These are phyloP conservation scores for Phytophthora multivora DNA, from an alignment of 352 stramenopile species.

Conservation along the genomic window DNA sequence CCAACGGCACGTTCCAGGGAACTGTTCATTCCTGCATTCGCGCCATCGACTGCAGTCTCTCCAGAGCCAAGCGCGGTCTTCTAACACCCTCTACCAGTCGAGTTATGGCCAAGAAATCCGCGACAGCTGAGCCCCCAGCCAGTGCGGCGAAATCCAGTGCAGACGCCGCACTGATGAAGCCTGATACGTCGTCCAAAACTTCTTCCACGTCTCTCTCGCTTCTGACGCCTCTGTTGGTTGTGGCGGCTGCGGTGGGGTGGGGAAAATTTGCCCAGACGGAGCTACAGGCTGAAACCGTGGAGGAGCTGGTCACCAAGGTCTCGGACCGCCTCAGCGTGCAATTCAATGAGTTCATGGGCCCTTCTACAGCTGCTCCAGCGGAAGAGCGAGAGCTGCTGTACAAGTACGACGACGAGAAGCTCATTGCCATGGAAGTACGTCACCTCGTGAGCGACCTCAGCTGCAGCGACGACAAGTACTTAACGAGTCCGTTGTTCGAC, in stretches of 20 bases:
- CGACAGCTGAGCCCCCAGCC: not conserved
- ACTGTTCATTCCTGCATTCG: conserved; percentile 28
- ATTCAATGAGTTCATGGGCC: conserved; percentile 11
- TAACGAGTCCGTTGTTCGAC: conserved; percentile 37
- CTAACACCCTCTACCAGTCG: conserved; percentile 10
- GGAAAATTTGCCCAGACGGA: conserved; percentile 20
- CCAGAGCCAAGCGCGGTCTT: conserved; percentile 5
- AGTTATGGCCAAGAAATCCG: conserved; percentile 25
- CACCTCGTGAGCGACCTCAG: conserved; percentile 35
- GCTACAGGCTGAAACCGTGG: conserved; percentile 22
- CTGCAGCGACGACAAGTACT: conserved; percentile 44
- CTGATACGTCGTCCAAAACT: conserved; percentile 4
- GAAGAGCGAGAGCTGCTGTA: conserved; percentile 32
- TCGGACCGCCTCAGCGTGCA: conserved; percentile 22
- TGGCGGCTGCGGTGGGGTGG: conserved; percentile 26
- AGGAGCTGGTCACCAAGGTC: conserved; percentile 24
- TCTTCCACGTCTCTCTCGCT: conserved; percentile 16
- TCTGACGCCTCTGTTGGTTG: conserved; percentile 19
- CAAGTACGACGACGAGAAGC: conserved; percentile 62
- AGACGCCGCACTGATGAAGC: conserved; percentile 6
- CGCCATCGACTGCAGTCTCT: not conserved
- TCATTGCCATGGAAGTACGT: conserved; percentile 49
- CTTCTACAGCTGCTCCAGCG: not conserved
- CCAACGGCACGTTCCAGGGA: conserved; percentile 2
- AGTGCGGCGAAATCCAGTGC: not conserved